These are phyloP conservation scores for Metschnikowia bowlesiae DNA, from an alignment of 805 yeast genomes.

Conservation along the genomic window DNA sequence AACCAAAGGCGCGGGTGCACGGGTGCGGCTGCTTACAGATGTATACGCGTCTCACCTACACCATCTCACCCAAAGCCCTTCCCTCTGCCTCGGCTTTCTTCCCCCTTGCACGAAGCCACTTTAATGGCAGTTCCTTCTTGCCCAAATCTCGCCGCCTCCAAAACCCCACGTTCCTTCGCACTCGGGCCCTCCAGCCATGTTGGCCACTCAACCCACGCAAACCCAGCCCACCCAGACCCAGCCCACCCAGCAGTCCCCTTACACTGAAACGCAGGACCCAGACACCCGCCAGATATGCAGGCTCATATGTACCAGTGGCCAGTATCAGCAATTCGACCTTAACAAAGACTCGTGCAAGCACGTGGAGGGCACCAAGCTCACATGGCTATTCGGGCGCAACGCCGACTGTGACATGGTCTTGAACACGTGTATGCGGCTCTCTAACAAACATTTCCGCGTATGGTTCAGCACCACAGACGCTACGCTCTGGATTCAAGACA, in stretches of 20 bases:
- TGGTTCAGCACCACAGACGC: slow-evolving; percentile 60
- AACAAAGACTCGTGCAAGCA: slow-evolving; percentile 23
- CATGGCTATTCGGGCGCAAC: slow-evolving; percentile 77
- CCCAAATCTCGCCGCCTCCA: no score
- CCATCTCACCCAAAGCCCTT: background rate
- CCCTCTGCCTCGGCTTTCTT: no score
- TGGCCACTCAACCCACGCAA: slow-evolving; percentile 1
- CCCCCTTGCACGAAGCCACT: background rate
- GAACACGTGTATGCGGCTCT: slow-evolving; percentile 56
- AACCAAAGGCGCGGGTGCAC: background rate
- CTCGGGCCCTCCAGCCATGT: background rate
- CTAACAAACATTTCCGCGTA: slow-evolving; percentile 68
- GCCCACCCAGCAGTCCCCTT: slow-evolving; percentile 19
- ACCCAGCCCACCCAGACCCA: slow-evolving; percentile 34
- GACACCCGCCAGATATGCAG: slow-evolving; percentile 44
- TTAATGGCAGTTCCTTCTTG: background rate
- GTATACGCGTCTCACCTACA: background rate
- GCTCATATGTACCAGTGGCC: slow-evolving; percentile 58
- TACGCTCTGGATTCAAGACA: slow-evolving; percentile 61
- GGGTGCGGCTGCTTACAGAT: background rate
- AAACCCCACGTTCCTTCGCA: background rate
- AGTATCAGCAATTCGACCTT: slow-evolving; percentile 45
- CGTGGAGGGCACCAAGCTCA: slow-evolving; percentile 21
- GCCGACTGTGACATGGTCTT: slow-evolving; percentile 59
- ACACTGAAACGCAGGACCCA: slow-evolving; percentile 10